Evolutionary conservation across 164 flowering plant genomes (phyloP).

Genomic region (Cinnamomum chago): DNA sequence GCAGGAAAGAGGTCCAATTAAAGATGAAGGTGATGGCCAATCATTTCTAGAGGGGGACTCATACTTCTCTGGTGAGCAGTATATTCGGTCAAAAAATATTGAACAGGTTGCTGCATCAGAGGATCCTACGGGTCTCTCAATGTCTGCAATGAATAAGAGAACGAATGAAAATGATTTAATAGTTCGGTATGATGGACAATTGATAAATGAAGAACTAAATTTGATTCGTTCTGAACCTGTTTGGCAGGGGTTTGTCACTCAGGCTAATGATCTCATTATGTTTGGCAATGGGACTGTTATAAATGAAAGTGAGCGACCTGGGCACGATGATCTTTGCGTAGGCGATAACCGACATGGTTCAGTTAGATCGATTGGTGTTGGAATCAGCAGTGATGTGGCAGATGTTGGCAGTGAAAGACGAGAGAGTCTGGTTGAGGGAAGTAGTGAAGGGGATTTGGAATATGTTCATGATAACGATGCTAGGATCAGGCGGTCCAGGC

Average conservation of each 20-base stretch:
- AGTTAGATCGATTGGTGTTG: constrained; percentile 97
- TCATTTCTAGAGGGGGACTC: constrained; percentile 96
- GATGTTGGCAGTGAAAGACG: constrained; percentile 84
- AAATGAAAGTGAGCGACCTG: constrained; percentile 52
- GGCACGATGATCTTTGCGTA: constrained; percentile 53
- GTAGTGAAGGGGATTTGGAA: constrained; percentile 83
- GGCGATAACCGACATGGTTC: constrained; percentile 86
- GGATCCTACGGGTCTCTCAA: constrained; percentile 55
- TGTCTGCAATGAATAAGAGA: constrained; percentile 57
- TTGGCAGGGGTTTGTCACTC: constrained; percentile 97
- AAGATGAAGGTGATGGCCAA: constrained; percentile 87
- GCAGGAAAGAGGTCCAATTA: constrained; percentile 59
- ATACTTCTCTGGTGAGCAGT: constrained; percentile 76
- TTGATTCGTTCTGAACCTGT: constrained; percentile 92
- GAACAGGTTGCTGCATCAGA: constrained; percentile 42
- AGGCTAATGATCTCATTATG: constrained; percentile 70
- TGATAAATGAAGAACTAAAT: constrained; percentile 83
- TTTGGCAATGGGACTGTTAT: constrained; percentile 56
- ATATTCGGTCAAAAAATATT: constrained; percentile 10
- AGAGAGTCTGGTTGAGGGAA: constrained; percentile 78
- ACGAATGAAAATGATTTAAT: constrained; percentile 56
- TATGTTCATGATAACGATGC: constrained; percentile 63
- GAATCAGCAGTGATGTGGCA: constrained; percentile 87
- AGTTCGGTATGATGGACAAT: constrained; percentile 85
- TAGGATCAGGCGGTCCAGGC: constrained; percentile 38